These are phyloP conservation scores for Wickerhamiella nectarea DNA, from an alignment of 805 yeast genomes.

Conservation along the genomic window DNA sequence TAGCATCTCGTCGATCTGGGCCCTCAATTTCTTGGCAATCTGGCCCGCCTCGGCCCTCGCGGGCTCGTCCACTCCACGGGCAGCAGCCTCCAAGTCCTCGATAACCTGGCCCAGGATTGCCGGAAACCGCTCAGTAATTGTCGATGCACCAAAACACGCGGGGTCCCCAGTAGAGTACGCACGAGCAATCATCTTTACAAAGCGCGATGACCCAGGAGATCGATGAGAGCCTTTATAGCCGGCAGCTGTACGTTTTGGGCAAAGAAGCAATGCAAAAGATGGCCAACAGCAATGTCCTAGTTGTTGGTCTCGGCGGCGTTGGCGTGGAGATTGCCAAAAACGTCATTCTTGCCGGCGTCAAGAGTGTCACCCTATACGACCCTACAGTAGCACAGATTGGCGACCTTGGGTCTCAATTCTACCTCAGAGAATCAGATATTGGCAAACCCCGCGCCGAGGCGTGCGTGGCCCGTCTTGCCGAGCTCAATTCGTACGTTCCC, in stretches of 20 bases:
- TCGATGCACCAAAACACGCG: conserved; percentile 68
- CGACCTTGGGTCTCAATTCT: conserved; percentile 85
- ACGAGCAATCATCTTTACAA: background rate
- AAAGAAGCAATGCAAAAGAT: conserved; percentile 96
- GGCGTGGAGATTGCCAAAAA: conserved; percentile 96
- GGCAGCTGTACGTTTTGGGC: conserved; percentile 90
- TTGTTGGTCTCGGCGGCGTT: conserved; percentile 80
- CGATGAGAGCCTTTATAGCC: conserved; percentile 89
- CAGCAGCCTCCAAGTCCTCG: conserved; percentile 41
- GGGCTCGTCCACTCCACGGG: conserved; percentile 18
- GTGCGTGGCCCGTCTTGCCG: conserved; percentile 54
- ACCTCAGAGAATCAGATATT: conserved; percentile 52
- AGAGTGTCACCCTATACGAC: conserved; percentile 74
- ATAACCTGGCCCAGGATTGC: conserved; percentile 56
- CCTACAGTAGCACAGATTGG: conserved; percentile 50
- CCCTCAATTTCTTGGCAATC: conserved; percentile 32
- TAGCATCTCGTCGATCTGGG: conserved; percentile 28
- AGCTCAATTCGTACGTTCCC: conserved; percentile 84
- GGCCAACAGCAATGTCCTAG: conserved; percentile 85
- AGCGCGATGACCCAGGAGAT: conserved; percentile 30
- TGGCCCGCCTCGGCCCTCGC: conserved; percentile 34
- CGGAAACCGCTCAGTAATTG: conserved; percentile 80
- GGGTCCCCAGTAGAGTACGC: conserved; percentile 51
- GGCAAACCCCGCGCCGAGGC: conserved; percentile 69
- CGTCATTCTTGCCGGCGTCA: conserved; percentile 94